Base-by-base conservation (phyloP, 2,329 filamentous ascomycete species). In the Metarhizium guizhouense region DNA sequence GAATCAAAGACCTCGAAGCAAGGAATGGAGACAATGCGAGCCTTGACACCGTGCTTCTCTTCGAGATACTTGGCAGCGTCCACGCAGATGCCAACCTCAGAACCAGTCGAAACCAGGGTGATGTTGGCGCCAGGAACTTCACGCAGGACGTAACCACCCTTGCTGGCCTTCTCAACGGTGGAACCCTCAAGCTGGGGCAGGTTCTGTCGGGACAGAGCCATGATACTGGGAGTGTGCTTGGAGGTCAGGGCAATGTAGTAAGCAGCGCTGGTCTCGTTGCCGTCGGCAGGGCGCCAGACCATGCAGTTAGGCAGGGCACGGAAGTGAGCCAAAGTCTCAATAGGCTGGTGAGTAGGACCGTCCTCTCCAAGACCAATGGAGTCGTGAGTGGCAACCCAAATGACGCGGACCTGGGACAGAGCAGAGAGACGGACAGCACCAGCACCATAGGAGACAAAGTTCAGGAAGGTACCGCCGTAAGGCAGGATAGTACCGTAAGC, bases 361-460 rank as follows among this genome's bases (percentile, higher is more conserved):
- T 99, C 94, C 80, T 99, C 94, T 76, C 94, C 94, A 64, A 97
- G 90, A 81, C 94, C 94, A 67, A 99, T 99, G 63, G 93, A 96
- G 83, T 97, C 93, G 83, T 97, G 93, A 65, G 93, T 97, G 68
- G 94, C 93, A 66, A 97, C 83, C 86, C 94, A 95, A 80, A 99
- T 92, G 71, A 85, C 81, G 67, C 93, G 93, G 72, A 92, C 82
- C 74, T 89, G 92, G 50, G 92, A 95, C 65, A 99, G 84, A 45
- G 94, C 86, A 42, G 92, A 96, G 59, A 99, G 85, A 76, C 94
- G 93, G 71, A 97, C 87, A 67, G 94, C 87, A 76, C 94, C 94
- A 63, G 94, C 91, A 64, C 90, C 93, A 74, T 99, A 99, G 30
- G 93, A 97, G 65, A 97, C 91, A 75, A 99, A 99, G 87, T 97